Conservation (phyloP, 192 early-diverging fungal genomes). For the Coemansia sp. region DNA sequence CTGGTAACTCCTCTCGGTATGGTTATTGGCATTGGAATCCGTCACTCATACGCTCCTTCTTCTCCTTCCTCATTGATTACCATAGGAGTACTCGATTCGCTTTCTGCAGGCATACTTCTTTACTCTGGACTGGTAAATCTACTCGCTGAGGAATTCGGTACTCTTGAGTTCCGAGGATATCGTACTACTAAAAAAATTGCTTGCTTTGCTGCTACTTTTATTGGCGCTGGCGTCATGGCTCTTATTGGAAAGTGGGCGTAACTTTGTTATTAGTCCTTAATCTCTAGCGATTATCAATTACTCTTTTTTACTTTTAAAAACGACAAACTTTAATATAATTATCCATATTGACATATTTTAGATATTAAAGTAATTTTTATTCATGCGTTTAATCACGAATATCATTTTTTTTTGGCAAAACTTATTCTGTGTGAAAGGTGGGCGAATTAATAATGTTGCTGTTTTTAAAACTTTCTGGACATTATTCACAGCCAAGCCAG, state of each 20-base stretch:
- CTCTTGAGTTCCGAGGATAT: slow-evolving; percentile 57
- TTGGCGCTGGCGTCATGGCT: slow-evolving; percentile 74
- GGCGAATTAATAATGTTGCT: too few relatives aligned
- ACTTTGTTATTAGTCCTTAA: not conserved
- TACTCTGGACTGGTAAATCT: slow-evolving; percentile 76
- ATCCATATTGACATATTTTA: slow-evolving; percentile 3
- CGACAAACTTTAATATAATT: not conserved
- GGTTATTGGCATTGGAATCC: slow-evolving; percentile 75
- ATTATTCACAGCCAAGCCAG: too few relatives aligned
- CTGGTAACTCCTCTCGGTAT: slow-evolving; percentile 81
- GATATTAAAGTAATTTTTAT: too few relatives aligned
- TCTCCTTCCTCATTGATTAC: slow-evolving; percentile 60
- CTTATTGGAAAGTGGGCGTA: slow-evolving; percentile 76
- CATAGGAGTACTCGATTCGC: slow-evolving; percentile 70
- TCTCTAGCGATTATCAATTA: not conserved
- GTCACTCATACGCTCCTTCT: slow-evolving; percentile 61
- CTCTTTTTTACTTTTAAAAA: slow-evolving; percentile 6
- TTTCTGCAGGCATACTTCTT: slow-evolving; percentile 79
- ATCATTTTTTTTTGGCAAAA: too few relatives aligned
- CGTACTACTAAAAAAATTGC: slow-evolving; percentile 43
- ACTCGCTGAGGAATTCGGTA: slow-evolving; percentile 67
- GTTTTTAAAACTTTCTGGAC: too few relatives aligned
- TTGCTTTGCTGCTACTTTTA: slow-evolving; percentile 62
- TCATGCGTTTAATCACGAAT: too few relatives aligned
- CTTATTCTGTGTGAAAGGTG: too few relatives aligned